These are phyloP conservation scores for Chloropicon primus DNA, from an alignment of 139 green algal species.

Conservation along the genomic window DNA sequence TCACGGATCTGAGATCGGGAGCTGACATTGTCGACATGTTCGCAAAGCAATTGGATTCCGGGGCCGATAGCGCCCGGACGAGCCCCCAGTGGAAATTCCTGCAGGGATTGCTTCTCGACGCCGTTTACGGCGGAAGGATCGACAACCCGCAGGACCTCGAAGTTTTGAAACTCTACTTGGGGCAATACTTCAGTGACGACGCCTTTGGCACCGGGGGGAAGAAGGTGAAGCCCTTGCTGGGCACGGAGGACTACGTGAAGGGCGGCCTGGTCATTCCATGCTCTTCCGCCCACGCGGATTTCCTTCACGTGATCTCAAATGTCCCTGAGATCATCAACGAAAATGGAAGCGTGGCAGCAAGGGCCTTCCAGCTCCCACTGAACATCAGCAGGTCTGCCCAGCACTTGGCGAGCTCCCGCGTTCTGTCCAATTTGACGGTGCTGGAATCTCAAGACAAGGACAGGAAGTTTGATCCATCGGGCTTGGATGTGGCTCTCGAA, in stretches of 20 bases:
- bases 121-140: constrained; percentile 65
- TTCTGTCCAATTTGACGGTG: background rate
- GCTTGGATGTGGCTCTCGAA: background rate
- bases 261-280: background rate
- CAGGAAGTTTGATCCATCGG: background rate
- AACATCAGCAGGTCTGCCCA: background rate
- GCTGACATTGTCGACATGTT: background rate
- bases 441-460: background rate
- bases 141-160: constrained; percentile 45
- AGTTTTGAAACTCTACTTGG: constrained; percentile 39
- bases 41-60: background rate
- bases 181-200: constrained; percentile 36
- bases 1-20: constrained; percentile 43
- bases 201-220: constrained; percentile 2
- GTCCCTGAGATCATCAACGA: background rate
- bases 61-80: background rate
- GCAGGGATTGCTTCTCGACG: constrained; percentile 53
- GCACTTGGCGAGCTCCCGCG: background rate
- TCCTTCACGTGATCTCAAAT: background rate
- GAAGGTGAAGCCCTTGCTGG: background rate
- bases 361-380: background rate
- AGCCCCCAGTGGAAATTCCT: constrained; percentile 46
- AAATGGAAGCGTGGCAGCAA: background rate
- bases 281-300: background rate
- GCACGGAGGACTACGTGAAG: background rate